Percentiles rank a stretch among this genome's conserved stretches.
phyloP scores from a whole-genome alignment of 139 green algal genomes.

The Chloropicon primus region DNA sequence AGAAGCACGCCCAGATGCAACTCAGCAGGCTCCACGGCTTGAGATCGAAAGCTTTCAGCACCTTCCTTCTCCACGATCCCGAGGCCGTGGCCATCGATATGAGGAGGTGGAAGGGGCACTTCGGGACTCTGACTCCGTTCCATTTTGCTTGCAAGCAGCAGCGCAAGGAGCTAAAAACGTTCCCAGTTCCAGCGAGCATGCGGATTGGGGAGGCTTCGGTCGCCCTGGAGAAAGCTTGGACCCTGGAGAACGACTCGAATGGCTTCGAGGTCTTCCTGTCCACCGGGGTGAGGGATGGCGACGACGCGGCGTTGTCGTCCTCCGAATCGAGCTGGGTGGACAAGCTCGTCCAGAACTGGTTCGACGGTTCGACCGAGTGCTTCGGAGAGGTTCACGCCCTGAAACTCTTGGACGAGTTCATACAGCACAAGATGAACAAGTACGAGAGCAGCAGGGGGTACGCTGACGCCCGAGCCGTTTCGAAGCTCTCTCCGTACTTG shows the following conservation, averaged over 20 bases:
- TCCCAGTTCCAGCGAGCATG: neutral
- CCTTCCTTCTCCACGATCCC: constrained; percentile 18
- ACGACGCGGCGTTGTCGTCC: no score
- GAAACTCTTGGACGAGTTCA: constrained; percentile 24
- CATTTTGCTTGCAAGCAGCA: constrained; percentile 8
- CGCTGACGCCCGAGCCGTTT: constrained; percentile 32
- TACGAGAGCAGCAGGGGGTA: constrained; percentile 31
- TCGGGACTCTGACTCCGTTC: constrained; percentile 44
- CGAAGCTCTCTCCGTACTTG: constrained; percentile 39
- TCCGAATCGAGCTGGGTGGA: neutral
- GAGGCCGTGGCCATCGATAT: constrained; percentile 24
- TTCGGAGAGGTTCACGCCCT: constrained; percentile 23
- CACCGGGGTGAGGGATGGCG: no score
- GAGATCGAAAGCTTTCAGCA: constrained; percentile 10
- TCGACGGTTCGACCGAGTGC: constrained; percentile 6
- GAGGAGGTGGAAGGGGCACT: constrained; percentile 26
- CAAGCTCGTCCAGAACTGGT: neutral
- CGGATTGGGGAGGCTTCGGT: neutral
- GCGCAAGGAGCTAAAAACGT: neutral
- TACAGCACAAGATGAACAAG: constrained; percentile 15
- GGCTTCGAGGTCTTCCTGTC: neutral
- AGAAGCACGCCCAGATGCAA: neutral
- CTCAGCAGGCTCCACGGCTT: constrained; percentile 14
- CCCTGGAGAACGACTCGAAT: neutral
- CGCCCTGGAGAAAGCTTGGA: neutral